Evolutionary conservation across 1,284 basidiomycete species (phyloP).

Genomic region (Cutaneotrichosporon curvatum): DNA sequence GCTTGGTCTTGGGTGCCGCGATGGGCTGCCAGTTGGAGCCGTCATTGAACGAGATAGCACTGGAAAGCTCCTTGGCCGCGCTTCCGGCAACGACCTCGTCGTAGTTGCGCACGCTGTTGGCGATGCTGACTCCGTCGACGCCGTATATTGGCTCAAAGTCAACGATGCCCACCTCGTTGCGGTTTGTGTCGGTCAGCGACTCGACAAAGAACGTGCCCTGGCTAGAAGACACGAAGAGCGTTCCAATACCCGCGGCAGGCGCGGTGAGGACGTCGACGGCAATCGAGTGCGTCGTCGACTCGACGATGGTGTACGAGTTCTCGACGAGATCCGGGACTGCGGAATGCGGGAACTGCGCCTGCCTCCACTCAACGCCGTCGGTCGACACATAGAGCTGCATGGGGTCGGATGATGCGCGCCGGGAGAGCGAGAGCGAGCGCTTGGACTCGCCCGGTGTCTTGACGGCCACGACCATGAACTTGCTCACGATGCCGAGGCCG

Average conservation of each 20-base stretch:
- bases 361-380: conserved; percentile 66
- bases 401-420: conserved; percentile 3
- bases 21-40: conserved; percentile 74
- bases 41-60: conserved; percentile 84
- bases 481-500: conserved; percentile 81
- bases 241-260: conserved; percentile 67
- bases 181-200: conserved; percentile 80
- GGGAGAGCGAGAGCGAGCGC: no score
- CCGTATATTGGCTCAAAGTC: conserved; percentile 89
- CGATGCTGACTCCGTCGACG: conserved; percentile 86
- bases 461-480: conserved; percentile 78
- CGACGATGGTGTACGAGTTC: conserved; percentile 84
- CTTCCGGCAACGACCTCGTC: conserved; percentile 66
- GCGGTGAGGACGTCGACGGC: conserved; percentile 86
- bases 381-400: conserved; percentile 72
- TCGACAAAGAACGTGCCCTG: conserved; percentile 95
- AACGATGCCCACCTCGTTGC: conserved; percentile 79
- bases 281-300: conserved; percentile 83
- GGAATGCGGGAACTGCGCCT: conserved; percentile 46
- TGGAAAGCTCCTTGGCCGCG: conserved; percentile 61
- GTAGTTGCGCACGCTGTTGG: conserved; percentile 77
- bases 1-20: conserved; percentile 57
- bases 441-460: neutral
- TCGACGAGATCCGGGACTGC: conserved; percentile 37
- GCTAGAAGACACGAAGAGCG: conserved; percentile 87